Evolutionary conservation across 805 yeast species (phyloP), one percentile per base, ranked within the genome.

Genomic region (Pichia eremophila): DNA sequence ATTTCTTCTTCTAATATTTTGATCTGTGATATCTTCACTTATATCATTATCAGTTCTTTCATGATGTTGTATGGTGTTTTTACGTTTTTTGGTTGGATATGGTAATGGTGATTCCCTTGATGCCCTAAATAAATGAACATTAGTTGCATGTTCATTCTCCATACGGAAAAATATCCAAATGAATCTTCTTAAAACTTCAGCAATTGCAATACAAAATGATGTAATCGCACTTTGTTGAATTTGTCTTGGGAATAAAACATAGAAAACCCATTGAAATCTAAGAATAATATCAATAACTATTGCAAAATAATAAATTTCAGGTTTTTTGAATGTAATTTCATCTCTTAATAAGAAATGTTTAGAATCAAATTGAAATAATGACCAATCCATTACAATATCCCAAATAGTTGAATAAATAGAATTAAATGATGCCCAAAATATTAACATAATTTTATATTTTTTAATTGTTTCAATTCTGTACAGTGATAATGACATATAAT

Each of bases 341-440:
- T 86, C 81, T 56, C 97, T 73, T 45, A 90, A 68, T 28, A 82
- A 65, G 48, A 65, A 65, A 61, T 84, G 74, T 50, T 72, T 70
- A 3, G 83, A 73, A 14, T 71, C 74, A 29, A 78, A 69, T 62
- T 87, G 96, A 48, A 85, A 72, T 57, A 93, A 68, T 2, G 97
- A 89, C 91, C 96, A 93, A 69, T 93, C 99, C 95, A 93, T 88
- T 39, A 90, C 69, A 7, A 93, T 68, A 65, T 93, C 99, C 99
- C 99, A 93, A 4, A 80, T 53, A 0, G 84, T 65, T 34, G 90
- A 74, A 58, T 76, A 77, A 0, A 81, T 44, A 0, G 96, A 79
- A 63, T 93, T 90, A 38, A 87, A 55, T 0, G 77, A 60, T 0
- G 95, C 96, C 67, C 89, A 76, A 0, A 79, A 64, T 18, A 91